These are phyloP conservation scores for Agrocybe chaxingu DNA, from an alignment of 768 basidiomycete species.

Conservation along the genomic window DNA sequence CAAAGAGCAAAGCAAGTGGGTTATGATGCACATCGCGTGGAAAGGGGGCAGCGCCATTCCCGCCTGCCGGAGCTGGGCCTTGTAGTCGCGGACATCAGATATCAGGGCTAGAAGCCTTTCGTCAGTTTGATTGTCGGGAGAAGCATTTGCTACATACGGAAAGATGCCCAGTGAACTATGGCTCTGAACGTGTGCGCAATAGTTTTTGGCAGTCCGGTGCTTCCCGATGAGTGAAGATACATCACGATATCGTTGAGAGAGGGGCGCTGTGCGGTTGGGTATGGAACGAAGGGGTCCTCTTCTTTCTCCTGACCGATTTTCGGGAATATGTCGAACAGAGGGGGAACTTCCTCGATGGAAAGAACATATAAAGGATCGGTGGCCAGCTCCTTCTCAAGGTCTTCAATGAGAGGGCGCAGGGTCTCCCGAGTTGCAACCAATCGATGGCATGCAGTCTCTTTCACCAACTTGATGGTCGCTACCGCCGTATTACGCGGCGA, in stretches of 20 bases:
- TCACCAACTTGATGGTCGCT: slow-evolving; percentile 31
- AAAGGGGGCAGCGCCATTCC: slow-evolving; percentile 35
- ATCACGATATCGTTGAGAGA: slow-evolving; percentile 23
- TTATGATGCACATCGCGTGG: slow-evolving; percentile 29
- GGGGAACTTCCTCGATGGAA: slow-evolving; percentile 29
- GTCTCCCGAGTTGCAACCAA: slow-evolving; percentile 30
- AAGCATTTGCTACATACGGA: slow-evolving; percentile 23
- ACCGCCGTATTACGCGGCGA: slow-evolving; percentile 34
- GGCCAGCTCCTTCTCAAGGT: slow-evolving; percentile 18
- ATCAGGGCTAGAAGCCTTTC: slow-evolving; percentile 7
- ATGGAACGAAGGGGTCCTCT: slow-evolving; percentile 26
- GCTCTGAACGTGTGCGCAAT: slow-evolving; percentile 31
- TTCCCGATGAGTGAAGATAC: slow-evolving; percentile 49
- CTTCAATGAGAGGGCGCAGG: slow-evolving; percentile 24
- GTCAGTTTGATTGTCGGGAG: neutral
- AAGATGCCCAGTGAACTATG: slow-evolving; percentile 27
- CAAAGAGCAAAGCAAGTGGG: slow-evolving; percentile 29
- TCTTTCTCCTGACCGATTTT: slow-evolving; percentile 31
- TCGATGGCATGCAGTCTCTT: slow-evolving; percentile 32
- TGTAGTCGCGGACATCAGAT: slow-evolving; percentile 13
- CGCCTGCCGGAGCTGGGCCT: slow-evolving; percentile 15
- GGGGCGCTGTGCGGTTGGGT: slow-evolving; percentile 16
- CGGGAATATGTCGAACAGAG: slow-evolving; percentile 33
- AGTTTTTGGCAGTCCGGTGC: slow-evolving; percentile 43
- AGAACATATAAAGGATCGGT: slow-evolving; percentile 18